Percentiles rank a stretch among this genome's conserved stretches.
These are phyloP conservation scores for Euphorbia schlechtendalii DNA, from an alignment of 441 rosid genomes.

Conservation along the genomic window DNA sequence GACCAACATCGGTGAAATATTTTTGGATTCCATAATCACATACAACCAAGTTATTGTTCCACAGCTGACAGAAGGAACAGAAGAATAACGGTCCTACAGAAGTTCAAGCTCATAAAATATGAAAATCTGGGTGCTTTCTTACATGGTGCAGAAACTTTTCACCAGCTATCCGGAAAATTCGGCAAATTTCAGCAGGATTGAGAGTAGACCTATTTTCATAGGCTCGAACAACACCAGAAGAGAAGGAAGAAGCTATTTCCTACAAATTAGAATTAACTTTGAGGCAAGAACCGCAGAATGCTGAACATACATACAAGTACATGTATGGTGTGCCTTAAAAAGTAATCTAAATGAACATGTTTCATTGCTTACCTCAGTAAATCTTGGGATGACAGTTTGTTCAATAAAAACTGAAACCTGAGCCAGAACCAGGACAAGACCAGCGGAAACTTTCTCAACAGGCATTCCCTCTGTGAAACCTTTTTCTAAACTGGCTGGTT, in stretches of 20 bases:
- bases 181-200: slow-evolving; percentile 87
- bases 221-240: slow-evolving; percentile 60
- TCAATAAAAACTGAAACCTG: slow-evolving; percentile 83
- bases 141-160: slow-evolving; percentile 88
- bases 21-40: neutral
- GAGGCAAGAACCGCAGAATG: slow-evolving; percentile 17
- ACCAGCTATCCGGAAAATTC: slow-evolving; percentile 67
- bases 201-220: slow-evolving; percentile 70
- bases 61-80: too few species aligned
- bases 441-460: slow-evolving; percentile 54
- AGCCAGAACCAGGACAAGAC: slow-evolving; percentile 79
- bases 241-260: slow-evolving; percentile 85
- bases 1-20: neutral
- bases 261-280: slow-evolving; percentile 30
- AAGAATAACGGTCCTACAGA: neutral
- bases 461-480: slow-evolving; percentile 40
- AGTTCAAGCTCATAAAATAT: slow-evolving; percentile 1
- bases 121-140: slow-evolving; percentile 25
- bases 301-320: slow-evolving; percentile 9
- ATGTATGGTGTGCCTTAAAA: slow-evolving; percentile 3
- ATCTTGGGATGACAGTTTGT: slow-evolving; percentile 78
- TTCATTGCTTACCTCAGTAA: slow-evolving; percentile 66
- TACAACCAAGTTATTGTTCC: neutral
- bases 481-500: slow-evolving; percentile 38
- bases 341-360: slow-evolving; percentile 12